A percentile compares a stretch with the other conserved stretches of the same genome.
phyloP scores from a whole-genome alignment of 2,329 filamentous ascomycete genomes.

The Aurifilum marmelostoma region DNA sequence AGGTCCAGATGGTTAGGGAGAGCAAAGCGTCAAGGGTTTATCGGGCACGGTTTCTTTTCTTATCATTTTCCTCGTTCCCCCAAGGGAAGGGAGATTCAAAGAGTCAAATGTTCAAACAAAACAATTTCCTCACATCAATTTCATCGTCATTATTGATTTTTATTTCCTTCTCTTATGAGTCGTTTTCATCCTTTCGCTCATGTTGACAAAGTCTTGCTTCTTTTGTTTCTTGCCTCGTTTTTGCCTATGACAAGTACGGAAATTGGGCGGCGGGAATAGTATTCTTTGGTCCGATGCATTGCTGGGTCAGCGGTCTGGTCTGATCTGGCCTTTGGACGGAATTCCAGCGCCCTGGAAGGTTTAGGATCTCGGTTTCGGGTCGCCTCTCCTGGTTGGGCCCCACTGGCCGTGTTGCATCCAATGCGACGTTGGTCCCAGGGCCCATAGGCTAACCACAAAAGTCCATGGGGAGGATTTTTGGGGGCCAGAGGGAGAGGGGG shows the following conservation, averaged over 20 bases:
- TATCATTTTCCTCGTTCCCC: neutral
- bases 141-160: neutral
- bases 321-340: neutral
- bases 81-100: neutral
- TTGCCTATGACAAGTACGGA: neutral
- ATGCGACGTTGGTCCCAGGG: neutral
- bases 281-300: neutral
- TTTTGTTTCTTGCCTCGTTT: neutral
- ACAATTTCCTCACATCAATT: constrained; percentile 1
- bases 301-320: neutral
- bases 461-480: neutral
- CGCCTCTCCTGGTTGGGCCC: neutral
- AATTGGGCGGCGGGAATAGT: neutral
- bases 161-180: neutral
- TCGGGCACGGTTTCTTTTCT: neutral
- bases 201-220: neutral
- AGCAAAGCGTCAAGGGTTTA: neutral
- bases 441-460: neutral
- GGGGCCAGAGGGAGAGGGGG: neutral
- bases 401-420: neutral
- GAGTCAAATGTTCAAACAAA: constrained; percentile 7
- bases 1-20: neutral
- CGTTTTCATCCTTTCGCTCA: too few species aligned
- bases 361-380: neutral
- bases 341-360: neutral